Evolutionary conservation across 2,329 filamentous ascomycete species (phyloP).

Genomic region (Aspergillus alliaceus): DNA sequence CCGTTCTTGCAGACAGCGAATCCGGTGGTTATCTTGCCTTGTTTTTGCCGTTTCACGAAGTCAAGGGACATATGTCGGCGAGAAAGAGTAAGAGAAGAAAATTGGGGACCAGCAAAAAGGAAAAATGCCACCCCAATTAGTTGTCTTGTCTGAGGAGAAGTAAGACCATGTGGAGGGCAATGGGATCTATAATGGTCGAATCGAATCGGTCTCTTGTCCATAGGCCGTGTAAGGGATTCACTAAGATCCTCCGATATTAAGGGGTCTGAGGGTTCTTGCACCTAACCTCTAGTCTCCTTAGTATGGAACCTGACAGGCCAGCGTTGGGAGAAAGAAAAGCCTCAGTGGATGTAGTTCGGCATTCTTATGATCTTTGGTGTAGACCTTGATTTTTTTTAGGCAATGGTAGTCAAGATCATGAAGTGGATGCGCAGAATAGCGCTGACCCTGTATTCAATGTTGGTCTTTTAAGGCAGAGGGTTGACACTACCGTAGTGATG

Average conservation of each 20-base stretch:
- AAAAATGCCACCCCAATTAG: not conserved
- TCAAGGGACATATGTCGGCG: not conserved
- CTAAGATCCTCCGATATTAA: not conserved
- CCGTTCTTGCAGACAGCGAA: conserved; percentile 6
- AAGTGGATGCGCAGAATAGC: not conserved
- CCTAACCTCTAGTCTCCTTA: not conserved
- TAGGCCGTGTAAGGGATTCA: not conserved
- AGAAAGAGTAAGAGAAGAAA: not conserved
- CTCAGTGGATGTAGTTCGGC: not conserved
- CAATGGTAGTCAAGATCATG: not conserved
- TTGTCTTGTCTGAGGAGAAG: not conserved
- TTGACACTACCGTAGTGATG: not conserved
- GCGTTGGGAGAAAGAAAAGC: not conserved
- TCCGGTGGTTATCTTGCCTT: not conserved
- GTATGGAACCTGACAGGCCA: not conserved
- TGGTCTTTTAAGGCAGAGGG: not conserved
- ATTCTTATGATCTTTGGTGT: not conserved
- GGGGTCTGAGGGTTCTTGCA: not conserved
- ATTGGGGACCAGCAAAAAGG: not conserved
- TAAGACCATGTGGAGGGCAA: not conserved
- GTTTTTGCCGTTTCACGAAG: not conserved
- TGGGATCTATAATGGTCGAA: not conserved
- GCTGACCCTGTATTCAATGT: no score
- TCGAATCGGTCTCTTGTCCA: not conserved
- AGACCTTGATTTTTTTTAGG: not conserved